Evolutionary conservation across 768 basidiomycete species (phyloP).

Genomic region (Mycena epipterygia): DNA sequence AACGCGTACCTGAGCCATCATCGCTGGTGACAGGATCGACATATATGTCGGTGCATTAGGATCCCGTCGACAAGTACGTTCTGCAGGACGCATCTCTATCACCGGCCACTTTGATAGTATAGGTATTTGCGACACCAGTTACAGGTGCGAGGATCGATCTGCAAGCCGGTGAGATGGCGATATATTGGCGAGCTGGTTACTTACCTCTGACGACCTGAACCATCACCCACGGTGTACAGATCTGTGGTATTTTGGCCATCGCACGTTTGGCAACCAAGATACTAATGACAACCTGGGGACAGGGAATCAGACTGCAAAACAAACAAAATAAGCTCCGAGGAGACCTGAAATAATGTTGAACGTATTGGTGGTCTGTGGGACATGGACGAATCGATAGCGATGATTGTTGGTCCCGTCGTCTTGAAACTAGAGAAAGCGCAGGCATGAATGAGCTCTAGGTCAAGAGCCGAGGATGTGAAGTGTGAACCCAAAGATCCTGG

Average conservation of each 20-base stretch:
- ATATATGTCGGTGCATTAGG: conserved; percentile 24
- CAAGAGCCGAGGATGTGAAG: not conserved
- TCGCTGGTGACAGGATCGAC: conserved; percentile 30
- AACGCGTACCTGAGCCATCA: conserved; percentile 26
- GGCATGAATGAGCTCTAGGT: not conserved
- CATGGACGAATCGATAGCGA: conserved; percentile 33
- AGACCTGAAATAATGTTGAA: conserved; percentile 31
- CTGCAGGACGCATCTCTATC: conserved; percentile 29
- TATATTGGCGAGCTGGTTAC: not conserved
- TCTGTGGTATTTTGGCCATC: conserved; percentile 16
- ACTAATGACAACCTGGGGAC: conserved; percentile 21
- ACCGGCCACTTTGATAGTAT: conserved; percentile 24
- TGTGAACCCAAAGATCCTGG: conserved; percentile 28
- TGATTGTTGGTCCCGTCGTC: conserved; percentile 31
- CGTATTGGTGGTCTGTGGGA: conserved; percentile 28
- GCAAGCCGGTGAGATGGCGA: not conserved
- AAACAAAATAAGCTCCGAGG: not conserved
- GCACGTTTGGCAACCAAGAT: conserved; percentile 25
- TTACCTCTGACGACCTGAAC: conserved; percentile 32
- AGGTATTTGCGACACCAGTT: conserved; percentile 26
- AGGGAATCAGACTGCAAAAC: not conserved
- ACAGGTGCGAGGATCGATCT: conserved; percentile 32
- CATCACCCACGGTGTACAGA: conserved; percentile 22
- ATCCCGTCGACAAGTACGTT: conserved; percentile 26
- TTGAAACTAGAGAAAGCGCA: not conserved